phyloP scores from a whole-genome alignment of 2,329 filamentous ascomycete genomes.

The Colletotrichum magnum region DNA sequence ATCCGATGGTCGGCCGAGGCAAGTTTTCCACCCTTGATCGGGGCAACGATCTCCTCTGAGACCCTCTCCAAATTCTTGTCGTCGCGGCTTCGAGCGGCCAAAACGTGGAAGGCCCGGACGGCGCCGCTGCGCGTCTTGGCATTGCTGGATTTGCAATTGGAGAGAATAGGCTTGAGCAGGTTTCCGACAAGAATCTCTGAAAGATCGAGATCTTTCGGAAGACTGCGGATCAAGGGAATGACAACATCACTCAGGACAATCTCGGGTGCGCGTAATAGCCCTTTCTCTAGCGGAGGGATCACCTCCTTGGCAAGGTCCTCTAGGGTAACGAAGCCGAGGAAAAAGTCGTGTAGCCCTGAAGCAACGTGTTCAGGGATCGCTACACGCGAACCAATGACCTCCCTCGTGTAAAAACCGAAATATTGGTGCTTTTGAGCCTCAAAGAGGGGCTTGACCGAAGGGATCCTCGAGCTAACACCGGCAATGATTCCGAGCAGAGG shows the following conservation, averaged over 20 bases:
- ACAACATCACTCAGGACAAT: constrained; percentile 87
- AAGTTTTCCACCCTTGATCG: constrained; percentile 87
- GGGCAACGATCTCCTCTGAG: constrained; percentile 82
- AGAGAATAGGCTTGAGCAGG: constrained; percentile 88
- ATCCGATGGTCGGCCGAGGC: constrained; percentile 87
- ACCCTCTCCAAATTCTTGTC: constrained; percentile 74
- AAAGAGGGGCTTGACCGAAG: constrained; percentile 73
- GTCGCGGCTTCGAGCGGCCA: constrained; percentile 75
- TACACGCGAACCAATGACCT: constrained; percentile 85
- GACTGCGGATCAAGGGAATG: constrained; percentile 77
- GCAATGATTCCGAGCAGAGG: constrained; percentile 87
- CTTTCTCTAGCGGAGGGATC: constrained; percentile 88
- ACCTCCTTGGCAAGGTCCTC: constrained; percentile 84
- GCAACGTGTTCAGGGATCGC: constrained; percentile 80
- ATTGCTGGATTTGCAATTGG: constrained; percentile 93
- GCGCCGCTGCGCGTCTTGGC: constrained; percentile 81
- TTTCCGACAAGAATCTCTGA: constrained; percentile 79
- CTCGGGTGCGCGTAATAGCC: constrained; percentile 89
- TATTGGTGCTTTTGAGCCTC: constrained; percentile 78
- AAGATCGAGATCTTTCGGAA: constrained; percentile 81
- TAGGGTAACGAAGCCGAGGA: constrained; percentile 77
- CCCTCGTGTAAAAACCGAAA: constrained; percentile 86
- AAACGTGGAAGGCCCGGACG: constrained; percentile 78
- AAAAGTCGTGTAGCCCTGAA: constrained; percentile 84
- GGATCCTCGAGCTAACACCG: constrained; percentile 84